These are phyloP conservation scores for Cronartium ribicola DNA, from an alignment of 1,284 basidiomycete genomes.

Conservation along the genomic window DNA sequence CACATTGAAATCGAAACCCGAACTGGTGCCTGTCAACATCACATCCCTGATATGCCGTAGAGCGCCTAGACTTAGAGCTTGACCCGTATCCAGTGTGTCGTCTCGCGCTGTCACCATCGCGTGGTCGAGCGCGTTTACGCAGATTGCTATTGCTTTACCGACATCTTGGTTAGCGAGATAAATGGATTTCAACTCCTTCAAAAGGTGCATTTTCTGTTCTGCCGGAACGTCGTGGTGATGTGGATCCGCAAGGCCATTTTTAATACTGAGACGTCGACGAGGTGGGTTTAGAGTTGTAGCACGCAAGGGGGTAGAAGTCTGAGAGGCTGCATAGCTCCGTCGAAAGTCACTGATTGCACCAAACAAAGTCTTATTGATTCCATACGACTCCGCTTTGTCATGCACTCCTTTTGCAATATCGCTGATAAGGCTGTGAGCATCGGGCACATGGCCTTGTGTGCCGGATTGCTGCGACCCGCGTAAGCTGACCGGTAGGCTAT, in stretches of 20 bases:
- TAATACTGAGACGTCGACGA: background rate
- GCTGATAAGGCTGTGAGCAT: too few species aligned
- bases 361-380: slow-evolving; percentile 10
- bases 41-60: slow-evolving; percentile 20
- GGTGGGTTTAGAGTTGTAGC: background rate
- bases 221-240: background rate
- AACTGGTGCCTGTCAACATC: slow-evolving; percentile 17
- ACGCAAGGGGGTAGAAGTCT: background rate
- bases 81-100: background rate
- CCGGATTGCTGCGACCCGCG: too few species aligned
- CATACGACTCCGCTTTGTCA: slow-evolving; percentile 5
- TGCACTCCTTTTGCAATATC: too few species aligned
- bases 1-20: slow-evolving; percentile 20
- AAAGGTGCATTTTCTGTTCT: background rate
- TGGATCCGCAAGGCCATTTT: background rate
- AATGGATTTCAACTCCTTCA: background rate
- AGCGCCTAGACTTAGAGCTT: slow-evolving; percentile 7
- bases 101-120: background rate
- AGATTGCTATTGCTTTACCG: slow-evolving; percentile 12
- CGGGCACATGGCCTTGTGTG: too few species aligned
- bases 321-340: slow-evolving; percentile 7
- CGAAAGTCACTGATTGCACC: slow-evolving; percentile 15
- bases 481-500: too few species aligned
- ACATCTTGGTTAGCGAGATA: slow-evolving; percentile 23
- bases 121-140: slow-evolving; percentile 22